These are phyloP conservation scores for Neofusicoccum sp. DNA, from an alignment of 2,329 filamentous ascomycete genomes.

Conservation along the genomic window DNA sequence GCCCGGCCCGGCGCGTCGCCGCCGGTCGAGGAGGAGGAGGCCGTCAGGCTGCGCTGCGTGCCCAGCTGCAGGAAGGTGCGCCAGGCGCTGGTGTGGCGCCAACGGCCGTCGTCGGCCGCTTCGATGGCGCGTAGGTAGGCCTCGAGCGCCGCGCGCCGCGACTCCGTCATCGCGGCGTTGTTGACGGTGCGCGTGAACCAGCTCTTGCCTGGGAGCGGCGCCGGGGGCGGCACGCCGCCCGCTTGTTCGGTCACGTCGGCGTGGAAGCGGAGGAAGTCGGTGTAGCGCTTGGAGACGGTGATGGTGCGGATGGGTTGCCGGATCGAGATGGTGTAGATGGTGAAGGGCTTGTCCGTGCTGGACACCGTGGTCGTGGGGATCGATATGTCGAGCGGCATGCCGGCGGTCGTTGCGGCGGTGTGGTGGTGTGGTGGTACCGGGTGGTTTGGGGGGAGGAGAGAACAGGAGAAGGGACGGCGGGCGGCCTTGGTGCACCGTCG, in stretches of 20 bases:
- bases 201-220: constrained; percentile 67
- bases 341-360: constrained; percentile 62
- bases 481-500: neutral
- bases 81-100: constrained; percentile 73
- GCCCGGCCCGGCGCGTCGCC: constrained; percentile 1
- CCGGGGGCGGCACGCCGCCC: constrained; percentile 65
- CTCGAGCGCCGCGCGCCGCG: constrained; percentile 67
- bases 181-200: constrained; percentile 66
- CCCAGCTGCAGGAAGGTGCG: constrained; percentile 67
- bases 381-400: constrained; percentile 35
- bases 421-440: neutral
- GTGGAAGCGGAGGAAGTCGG: constrained; percentile 71
- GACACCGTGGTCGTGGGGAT: constrained; percentile 52
- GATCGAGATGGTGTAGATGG: constrained; percentile 74
- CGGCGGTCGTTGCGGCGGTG: neutral
- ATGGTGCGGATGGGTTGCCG: constrained; percentile 73
- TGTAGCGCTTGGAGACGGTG: constrained; percentile 78
- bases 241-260: constrained; percentile 58
- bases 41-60: constrained; percentile 16
- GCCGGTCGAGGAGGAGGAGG: neutral
- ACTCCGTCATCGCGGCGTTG: constrained; percentile 67
- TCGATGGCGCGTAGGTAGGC: constrained; percentile 71
- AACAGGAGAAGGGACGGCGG: neutral
- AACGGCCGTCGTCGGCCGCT: constrained; percentile 69
- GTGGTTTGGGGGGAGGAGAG: neutral